Base-by-base conservation (phyloP, 116 monocot species). In the Papilionanthe hybrid region DNA sequence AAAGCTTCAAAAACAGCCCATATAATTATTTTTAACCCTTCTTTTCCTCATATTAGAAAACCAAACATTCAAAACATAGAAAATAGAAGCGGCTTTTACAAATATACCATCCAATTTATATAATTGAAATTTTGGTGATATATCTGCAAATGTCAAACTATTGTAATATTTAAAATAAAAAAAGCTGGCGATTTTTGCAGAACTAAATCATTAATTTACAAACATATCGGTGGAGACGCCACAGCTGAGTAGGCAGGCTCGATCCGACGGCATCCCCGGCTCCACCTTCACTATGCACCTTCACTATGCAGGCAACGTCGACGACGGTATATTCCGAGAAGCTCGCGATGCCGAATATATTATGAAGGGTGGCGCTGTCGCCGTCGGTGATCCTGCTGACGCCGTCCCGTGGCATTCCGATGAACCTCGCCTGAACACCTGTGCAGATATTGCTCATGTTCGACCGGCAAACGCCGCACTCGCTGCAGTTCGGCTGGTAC, bases 301-400 rank as follows among this genome's bases (percentile, higher is more conserved):
- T 87, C 72, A 79, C 82, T 42, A 97, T 45, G 55, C 89, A 83
- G 1, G 80, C 79, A 18, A 86, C 86, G 72, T 97, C 94, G 2
- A 94, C 96, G 27, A 97, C 94, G 0, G 94, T 92, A 86, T 97
- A 97, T 82, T 97, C 91, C n/a, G 45, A 32, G 84, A 97, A 97
- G 81, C 94, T 94, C 15, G 96, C 92, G 11, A 91, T 92, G 18
- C 49, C 72, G 12, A 92, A 58, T 67, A 89, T 91, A 66, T 87
- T 81, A 75, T 84, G 75, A 3, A 93, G 18, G 19, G 71, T 44
- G 73, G 73, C 56, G 0, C 93, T 92, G 0, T 28, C 29, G 0
- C 77, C 68, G 68, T 84, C 89, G 15, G 80, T 88, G 82, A 94
- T 89, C 43, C 87, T 49, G 42, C 44, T 82, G 37, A 75, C 74